Conservation (phyloP, 75 land plant genomes). For the Pseudotsuga menziesii region DNA sequence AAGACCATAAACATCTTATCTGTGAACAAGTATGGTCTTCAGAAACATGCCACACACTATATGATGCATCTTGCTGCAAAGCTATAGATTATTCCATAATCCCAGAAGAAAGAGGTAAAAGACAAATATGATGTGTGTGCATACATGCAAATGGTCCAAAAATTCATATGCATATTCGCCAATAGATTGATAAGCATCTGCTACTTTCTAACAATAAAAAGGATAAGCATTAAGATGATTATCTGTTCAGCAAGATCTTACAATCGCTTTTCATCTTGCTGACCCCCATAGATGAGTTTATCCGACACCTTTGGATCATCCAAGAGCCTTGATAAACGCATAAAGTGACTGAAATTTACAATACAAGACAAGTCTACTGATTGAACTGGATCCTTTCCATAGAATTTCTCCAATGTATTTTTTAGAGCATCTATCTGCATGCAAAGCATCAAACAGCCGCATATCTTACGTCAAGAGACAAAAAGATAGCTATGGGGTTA, state of each 20-base stretch:
- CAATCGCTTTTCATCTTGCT: slow-evolving; percentile 54
- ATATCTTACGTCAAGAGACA: background rate
- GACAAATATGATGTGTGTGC: background rate
- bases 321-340: slow-evolving; percentile 61
- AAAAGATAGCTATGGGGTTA: background rate
- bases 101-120: background rate
- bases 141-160: background rate
- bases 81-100: background rate
- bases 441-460: background rate
- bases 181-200: background rate
- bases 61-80: background rate
- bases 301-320: slow-evolving; percentile 73
- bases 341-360: slow-evolving; percentile 66
- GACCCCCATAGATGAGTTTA: slow-evolving; percentile 81
- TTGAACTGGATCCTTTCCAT: slow-evolving; percentile 70
- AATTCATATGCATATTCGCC: background rate
- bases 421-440: slow-evolving; percentile 56
- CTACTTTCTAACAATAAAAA: background rate
- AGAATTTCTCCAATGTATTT: slow-evolving; percentile 56
- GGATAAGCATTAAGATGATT: background rate
- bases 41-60: too few relatives aligned
- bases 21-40: too few relatives aligned
- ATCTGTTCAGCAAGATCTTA: slow-evolving; percentile 30
- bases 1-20: too few relatives aligned
- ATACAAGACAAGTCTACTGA: slow-evolving; percentile 74